Percentiles rank a stretch among this genome's conserved stretches.
Conservation (phyloP, 805 yeast genomes). For the Starmerella etchellsii region DNA sequence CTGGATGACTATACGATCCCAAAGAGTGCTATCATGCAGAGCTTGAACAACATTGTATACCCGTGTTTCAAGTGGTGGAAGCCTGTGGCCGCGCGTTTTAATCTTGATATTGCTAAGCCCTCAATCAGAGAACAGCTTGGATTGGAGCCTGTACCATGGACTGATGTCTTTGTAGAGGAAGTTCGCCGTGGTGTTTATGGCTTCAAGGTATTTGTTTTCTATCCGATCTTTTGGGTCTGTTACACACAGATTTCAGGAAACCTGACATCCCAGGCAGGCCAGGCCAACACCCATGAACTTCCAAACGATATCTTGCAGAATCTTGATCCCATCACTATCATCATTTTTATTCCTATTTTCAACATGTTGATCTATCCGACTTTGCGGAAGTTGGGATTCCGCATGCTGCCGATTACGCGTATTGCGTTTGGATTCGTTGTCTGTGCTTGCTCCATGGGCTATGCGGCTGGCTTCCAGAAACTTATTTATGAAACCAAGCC, state of each 20-base stretch:
- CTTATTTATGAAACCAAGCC: constrained; percentile 59
- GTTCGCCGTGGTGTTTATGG: constrained; percentile 51
- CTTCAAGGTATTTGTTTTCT: constrained; percentile 59
- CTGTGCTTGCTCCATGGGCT: constrained; percentile 53
- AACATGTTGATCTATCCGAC: constrained; percentile 47
- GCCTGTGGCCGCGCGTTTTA: constrained; percentile 17
- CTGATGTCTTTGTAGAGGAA: constrained; percentile 62
- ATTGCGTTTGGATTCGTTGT: constrained; percentile 58
- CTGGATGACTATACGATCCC: neutral
- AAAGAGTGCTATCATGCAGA: constrained; percentile 1
- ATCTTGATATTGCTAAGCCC: constrained; percentile 47
- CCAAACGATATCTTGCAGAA: constrained; percentile 73
- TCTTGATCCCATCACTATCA: constrained; percentile 61
- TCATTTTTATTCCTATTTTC: constrained; percentile 63
- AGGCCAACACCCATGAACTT: constrained; percentile 60
- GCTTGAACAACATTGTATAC: constrained; percentile 8
- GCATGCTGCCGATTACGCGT: constrained; percentile 58
- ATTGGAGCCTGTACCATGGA: constrained; percentile 38
- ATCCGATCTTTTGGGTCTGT: constrained; percentile 62
- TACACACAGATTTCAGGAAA: constrained; percentile 63
- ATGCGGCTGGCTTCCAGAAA: constrained; percentile 65
- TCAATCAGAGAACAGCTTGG: constrained; percentile 36
- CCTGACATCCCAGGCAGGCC: constrained; percentile 61
- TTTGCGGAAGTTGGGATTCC: constrained; percentile 37
- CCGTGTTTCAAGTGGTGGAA: constrained; percentile 11